phyloP scores from a whole-genome alignment of 495 filamentous ascomycete species.

The Glonium stellatum region DNA sequence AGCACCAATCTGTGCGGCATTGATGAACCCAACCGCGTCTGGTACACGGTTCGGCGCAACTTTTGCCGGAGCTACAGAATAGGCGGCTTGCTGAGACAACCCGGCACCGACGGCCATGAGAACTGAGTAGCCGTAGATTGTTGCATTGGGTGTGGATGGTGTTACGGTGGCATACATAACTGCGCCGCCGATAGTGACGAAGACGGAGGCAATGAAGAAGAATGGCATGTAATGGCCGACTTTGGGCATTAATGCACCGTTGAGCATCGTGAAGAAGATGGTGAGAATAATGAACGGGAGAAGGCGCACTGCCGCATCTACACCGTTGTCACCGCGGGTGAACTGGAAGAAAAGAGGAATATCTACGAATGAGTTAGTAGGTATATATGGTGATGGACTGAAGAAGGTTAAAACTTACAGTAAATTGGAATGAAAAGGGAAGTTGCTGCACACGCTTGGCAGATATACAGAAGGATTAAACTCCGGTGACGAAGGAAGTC shows the following conservation, averaged over 20 bases:
- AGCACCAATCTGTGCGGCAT: conserved; percentile 19
- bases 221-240: conserved; percentile 5
- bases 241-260: conserved; percentile 2
- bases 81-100: conserved; percentile 3
- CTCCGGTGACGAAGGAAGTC: conserved; percentile 2
- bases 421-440: conserved; percentile 1
- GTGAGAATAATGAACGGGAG: conserved; percentile 5
- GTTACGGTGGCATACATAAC: conserved; percentile 4
- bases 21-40: conserved; percentile 25
- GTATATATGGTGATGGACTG: not conserved
- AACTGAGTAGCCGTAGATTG: conserved; percentile 13
- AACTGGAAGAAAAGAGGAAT: conserved; percentile 8
- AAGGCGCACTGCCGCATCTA: conserved; percentile 2
- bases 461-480: conserved; percentile 2
- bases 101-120: conserved; percentile 12
- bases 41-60: conserved; percentile 6
- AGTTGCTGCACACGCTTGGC: not conserved
- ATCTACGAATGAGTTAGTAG: not conserved
- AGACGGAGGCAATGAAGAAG: not conserved
- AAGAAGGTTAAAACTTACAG: not conserved
- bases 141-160: not conserved
- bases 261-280: conserved; percentile 1
- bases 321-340: conserved; percentile 1
- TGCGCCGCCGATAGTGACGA: not conserved
- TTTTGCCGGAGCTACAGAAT: conserved; percentile 3